Evolutionary conservation across 805 yeast species (phyloP).

Genomic region (Torulaspora indica): DNA sequence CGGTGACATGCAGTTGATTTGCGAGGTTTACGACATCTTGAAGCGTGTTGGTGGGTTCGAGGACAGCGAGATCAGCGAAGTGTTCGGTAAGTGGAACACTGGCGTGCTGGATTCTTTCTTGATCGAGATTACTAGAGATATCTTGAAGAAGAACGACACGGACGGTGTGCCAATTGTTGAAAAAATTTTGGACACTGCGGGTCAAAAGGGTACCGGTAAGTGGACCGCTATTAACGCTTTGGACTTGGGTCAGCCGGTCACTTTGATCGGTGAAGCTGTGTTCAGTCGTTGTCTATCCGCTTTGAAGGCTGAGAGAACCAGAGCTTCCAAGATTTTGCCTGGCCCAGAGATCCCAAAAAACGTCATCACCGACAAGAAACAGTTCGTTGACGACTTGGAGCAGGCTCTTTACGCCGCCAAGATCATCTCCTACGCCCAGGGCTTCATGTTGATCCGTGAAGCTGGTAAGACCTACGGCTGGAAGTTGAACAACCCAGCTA

Average conservation of each 20-base stretch:
- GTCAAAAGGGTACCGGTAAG: conserved; percentile 99
- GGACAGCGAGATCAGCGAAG: conserved; percentile 89
- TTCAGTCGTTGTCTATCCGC: conserved; percentile 95
- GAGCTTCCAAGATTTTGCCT: conserved; percentile 70
- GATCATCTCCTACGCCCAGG: conserved; percentile 98
- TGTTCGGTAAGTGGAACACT: conserved; percentile 88
- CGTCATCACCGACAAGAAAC: conserved; percentile 66
- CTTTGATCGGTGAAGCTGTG: conserved; percentile 98
- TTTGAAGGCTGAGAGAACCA: conserved; percentile 81
- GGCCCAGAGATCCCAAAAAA: conserved; percentile 73
- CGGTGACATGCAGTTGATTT: conserved; percentile 99
- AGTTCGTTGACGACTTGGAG: conserved; percentile 88
- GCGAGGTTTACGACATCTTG: conserved; percentile 95
- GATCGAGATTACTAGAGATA: conserved; percentile 94
- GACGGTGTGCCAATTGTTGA: conserved; percentile 93
- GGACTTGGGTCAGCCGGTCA: conserved; percentile 97
- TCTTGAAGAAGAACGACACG: conserved; percentile 79
- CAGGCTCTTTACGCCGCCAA: conserved; percentile 98
- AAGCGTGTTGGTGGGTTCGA: conserved; percentile 89
- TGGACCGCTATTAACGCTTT: conserved; percentile 99
- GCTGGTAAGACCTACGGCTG: conserved; percentile 96
- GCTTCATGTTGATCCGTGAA: conserved; percentile 98
- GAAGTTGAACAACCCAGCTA: conserved; percentile 96
- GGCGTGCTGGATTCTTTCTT: conserved; percentile 97
- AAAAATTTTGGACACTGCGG: conserved; percentile 94